Conservation (phyloP, 83 land plant species). For the Picea engelmannii region DNA sequence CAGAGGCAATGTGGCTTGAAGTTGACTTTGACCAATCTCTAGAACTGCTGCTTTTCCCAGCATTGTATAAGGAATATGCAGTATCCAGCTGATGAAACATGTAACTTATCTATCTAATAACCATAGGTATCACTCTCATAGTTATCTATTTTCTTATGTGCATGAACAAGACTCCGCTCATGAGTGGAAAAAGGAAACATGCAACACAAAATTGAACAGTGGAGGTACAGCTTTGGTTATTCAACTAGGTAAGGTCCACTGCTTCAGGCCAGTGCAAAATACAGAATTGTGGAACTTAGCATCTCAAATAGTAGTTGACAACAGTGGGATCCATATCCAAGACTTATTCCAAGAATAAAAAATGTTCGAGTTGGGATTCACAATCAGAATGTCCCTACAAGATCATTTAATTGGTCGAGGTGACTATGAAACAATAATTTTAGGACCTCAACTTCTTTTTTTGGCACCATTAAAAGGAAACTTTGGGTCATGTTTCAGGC, state of each 20-base stretch:
- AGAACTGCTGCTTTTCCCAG: too few species aligned
- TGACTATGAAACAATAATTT: background rate
- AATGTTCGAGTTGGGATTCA: background rate
- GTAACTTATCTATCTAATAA: background rate
- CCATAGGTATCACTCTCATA: background rate
- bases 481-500: background rate
- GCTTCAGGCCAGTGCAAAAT: slow-evolving; percentile 1
- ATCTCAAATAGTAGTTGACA: background rate
- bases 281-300: background rate
- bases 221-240: background rate
- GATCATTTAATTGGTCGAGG: background rate
- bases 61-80: too few species aligned
- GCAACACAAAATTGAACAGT: background rate
- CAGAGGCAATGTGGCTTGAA: too few species aligned
- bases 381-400: background rate
- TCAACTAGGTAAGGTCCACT: too few species aligned
- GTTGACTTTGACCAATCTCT: too few species aligned
- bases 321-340: background rate
- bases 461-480: background rate
- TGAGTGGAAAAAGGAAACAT: background rate
- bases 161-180: background rate
- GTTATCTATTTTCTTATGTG: background rate
- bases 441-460: background rate
- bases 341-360: too few species aligned
- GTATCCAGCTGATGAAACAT: too few species aligned